A percentile compares a stretch with the other conserved stretches of the same genome.
Evolutionary conservation across 805 yeast species (phyloP).

Genomic region (Kodamaea kaohsiungensis): DNA sequence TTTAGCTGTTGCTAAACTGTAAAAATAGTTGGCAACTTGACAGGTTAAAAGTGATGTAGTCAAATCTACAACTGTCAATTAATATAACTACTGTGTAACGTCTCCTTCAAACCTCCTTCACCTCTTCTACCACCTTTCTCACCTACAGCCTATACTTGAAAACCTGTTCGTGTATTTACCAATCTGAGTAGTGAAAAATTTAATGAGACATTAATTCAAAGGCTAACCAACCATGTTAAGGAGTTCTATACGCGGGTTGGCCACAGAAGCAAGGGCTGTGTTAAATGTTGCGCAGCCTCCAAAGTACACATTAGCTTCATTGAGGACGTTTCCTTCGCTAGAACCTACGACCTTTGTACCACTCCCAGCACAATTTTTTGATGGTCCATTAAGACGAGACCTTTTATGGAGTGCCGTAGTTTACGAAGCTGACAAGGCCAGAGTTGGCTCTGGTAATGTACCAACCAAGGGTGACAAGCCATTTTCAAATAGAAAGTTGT

Average conservation of each 20-base stretch:
- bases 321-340: constrained; percentile 84
- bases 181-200: neutral
- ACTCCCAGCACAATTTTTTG: constrained; percentile 68
- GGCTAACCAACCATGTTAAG: constrained; percentile 6
- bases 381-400: constrained; percentile 83
- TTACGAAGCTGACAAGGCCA: constrained; percentile 82
- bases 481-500: constrained; percentile 77
- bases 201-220: neutral
- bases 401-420: constrained; percentile 92
- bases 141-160: neutral
- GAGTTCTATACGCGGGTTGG: constrained; percentile 28
- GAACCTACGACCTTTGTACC: constrained; percentile 83
- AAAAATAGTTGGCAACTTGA: too few species aligned
- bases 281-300: constrained; percentile 52
- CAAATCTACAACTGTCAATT: too few species aligned
- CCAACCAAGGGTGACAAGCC: constrained; percentile 86
- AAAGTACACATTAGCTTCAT: constrained; percentile 69
- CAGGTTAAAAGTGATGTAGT: too few species aligned
- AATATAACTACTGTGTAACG: too few species aligned
- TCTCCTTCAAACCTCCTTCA: neutral
- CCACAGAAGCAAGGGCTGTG: constrained; percentile 14
- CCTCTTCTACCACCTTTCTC: neutral
- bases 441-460: constrained; percentile 88
- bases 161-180: neutral
- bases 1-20: too few species aligned